Percentiles rank a stretch among this genome's conserved stretches.
Evolutionary conservation across 805 yeast genomes (phyloP).

Genomic region (Candida maris): DNA sequence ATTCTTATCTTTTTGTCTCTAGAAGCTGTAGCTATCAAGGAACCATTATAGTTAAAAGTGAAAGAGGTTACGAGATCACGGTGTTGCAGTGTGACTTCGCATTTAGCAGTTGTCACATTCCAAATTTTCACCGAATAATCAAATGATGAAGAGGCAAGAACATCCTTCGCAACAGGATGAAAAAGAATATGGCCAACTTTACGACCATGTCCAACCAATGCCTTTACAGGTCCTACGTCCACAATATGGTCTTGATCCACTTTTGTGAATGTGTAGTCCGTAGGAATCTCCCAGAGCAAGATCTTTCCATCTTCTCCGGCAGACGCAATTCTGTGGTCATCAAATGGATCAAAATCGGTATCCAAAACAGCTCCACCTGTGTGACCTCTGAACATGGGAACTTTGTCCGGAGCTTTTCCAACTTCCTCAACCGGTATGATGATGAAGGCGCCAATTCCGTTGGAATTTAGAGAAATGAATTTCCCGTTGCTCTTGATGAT

Average conservation of each 20-base stretch:
- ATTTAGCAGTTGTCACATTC: conserved; percentile 77
- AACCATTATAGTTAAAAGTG: conserved; percentile 86
- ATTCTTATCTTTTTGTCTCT: conserved; percentile 88
- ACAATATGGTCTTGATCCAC: conserved; percentile 48
- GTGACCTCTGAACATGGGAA: conserved; percentile 93
- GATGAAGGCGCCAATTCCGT: conserved; percentile 98
- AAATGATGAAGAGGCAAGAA: conserved; percentile 84
- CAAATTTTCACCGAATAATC: conserved; percentile 91
- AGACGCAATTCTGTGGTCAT: conserved; percentile 69
- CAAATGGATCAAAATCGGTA: conserved; percentile 92
- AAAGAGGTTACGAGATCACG: conserved; percentile 91
- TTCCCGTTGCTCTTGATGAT: conserved; percentile 83
- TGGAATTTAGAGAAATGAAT: conserved; percentile 77
- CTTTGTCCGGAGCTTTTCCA: conserved; percentile 91
- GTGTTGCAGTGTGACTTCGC: conserved; percentile 71
- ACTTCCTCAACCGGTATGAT: conserved; percentile 81
- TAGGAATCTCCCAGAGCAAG: conserved; percentile 85
- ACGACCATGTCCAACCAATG: conserved; percentile 80
- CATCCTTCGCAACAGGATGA: conserved; percentile 85
- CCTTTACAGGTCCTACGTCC: conserved; percentile 69
- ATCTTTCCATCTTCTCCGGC: conserved; percentile 80
- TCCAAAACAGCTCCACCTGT: conserved; percentile 94
- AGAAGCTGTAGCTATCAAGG: conserved; percentile 79
- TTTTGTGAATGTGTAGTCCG: conserved; percentile 66
- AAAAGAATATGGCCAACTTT: conserved; percentile 90